Conservation (phyloP, 768 basidiomycete genomes). For the Amylocystis lapponica region DNA sequence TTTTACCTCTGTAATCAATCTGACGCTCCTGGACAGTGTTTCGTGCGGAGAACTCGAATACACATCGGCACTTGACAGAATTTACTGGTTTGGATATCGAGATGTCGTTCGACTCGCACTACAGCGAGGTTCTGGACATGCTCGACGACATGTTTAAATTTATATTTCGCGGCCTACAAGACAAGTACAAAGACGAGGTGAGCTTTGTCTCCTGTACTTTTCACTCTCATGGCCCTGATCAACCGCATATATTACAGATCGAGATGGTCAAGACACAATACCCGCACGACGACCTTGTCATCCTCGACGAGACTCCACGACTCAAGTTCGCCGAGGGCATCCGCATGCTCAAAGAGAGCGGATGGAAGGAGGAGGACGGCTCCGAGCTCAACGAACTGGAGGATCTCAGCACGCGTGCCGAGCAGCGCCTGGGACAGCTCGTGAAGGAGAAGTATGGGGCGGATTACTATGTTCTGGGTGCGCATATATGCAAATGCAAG, state of each 20-base stretch:
- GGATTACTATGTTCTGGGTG: slow-evolving; percentile 86
- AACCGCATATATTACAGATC: slow-evolving; percentile 18
- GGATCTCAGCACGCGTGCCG: slow-evolving; percentile 84
- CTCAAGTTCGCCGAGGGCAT: slow-evolving; percentile 47
- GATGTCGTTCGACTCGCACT: slow-evolving; percentile 97
- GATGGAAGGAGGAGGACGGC: slow-evolving; percentile 30
- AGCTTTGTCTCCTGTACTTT: slow-evolving; percentile 15
- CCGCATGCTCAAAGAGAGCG: slow-evolving; percentile 44
- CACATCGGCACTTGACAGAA: slow-evolving; percentile 96
- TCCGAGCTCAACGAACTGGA: slow-evolving; percentile 35
- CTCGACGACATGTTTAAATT: slow-evolving; percentile 80
- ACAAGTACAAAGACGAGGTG: slow-evolving; percentile 75
- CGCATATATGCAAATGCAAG: slow-evolving; percentile 16
- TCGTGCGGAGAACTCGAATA: slow-evolving; percentile 96
- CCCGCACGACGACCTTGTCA: slow-evolving; percentile 48
- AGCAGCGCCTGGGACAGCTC: slow-evolving; percentile 86
- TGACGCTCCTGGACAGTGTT: slow-evolving; percentile 54
- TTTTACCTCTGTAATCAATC: slow-evolving; percentile 30
- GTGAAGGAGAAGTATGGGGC: slow-evolving; percentile 92
- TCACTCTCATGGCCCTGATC: background rate
- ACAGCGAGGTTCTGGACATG: slow-evolving; percentile 92
- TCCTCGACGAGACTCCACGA: slow-evolving; percentile 50
- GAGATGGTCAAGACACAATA: slow-evolving; percentile 41
- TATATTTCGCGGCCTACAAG: slow-evolving; percentile 81
- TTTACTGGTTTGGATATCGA: slow-evolving; percentile 98